These are phyloP conservation scores for Quercus aquifolioides DNA, from an alignment of 306 rosid species.

Conservation along the genomic window DNA sequence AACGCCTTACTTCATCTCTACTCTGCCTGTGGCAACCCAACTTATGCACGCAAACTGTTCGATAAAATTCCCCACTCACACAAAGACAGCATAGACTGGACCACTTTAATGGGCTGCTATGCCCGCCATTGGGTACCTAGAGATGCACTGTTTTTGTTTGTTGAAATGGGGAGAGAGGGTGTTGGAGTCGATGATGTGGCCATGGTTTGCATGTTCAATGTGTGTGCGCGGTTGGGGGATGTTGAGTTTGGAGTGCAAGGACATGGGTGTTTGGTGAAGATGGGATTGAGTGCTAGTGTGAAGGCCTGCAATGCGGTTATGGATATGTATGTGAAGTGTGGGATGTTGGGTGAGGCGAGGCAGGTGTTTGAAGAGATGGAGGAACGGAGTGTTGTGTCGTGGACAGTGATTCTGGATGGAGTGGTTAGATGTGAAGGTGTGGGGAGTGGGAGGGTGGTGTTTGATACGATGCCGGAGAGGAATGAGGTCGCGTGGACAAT, in stretches of 20 bases:
- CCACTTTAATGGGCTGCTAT: slow-evolving; percentile 51
- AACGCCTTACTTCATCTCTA: slow-evolving; percentile 62
- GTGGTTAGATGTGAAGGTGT: slow-evolving; percentile 59
- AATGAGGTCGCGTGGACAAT: slow-evolving; percentile 83
- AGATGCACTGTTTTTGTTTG: slow-evolving; percentile 38
- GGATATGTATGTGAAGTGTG: slow-evolving; percentile 72
- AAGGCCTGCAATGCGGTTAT: slow-evolving; percentile 57
- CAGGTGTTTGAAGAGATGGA: slow-evolving; percentile 53
- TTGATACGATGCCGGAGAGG: slow-evolving; percentile 65
- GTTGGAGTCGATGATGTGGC: slow-evolving; percentile 46
- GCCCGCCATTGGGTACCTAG: slow-evolving; percentile 27
- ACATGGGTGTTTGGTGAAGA: slow-evolving; percentile 43
- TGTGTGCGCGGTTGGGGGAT: slow-evolving; percentile 47
- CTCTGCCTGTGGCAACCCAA: background rate
- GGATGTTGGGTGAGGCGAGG: slow-evolving; percentile 42
- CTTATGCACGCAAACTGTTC: slow-evolving; percentile 43
- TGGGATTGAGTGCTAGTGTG: slow-evolving; percentile 35
- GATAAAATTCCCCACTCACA: slow-evolving; percentile 58
- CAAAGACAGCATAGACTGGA: slow-evolving; percentile 67
- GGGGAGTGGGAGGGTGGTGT: slow-evolving; percentile 51
- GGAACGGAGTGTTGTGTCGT: slow-evolving; percentile 58
- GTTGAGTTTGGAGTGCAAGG: slow-evolving; percentile 34
- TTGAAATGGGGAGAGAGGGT: slow-evolving; percentile 40
- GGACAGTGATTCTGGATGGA: slow-evolving; percentile 74
- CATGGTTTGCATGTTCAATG: slow-evolving; percentile 38